Conservation (phyloP, 2,329 filamentous ascomycete species). For the Hortaea sp. region DNA sequence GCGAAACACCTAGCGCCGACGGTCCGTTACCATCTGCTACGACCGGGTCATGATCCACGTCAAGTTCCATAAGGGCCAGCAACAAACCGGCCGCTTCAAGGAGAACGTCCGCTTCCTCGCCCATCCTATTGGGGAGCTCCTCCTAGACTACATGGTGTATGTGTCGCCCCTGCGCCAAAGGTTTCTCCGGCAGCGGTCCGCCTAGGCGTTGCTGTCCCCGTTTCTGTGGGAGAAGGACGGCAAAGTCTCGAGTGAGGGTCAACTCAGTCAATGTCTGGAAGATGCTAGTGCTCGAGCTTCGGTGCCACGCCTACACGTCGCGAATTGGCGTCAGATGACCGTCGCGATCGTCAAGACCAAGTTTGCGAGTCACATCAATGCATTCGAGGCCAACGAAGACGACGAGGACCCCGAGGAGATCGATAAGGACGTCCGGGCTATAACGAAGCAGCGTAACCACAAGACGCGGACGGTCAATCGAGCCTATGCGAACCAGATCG, state of each 20-base stretch:
- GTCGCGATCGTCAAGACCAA: constrained; percentile 10
- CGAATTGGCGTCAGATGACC: constrained; percentile 8
- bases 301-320: constrained; percentile 4
- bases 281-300: constrained; percentile 3
- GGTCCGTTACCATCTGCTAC: constrained; percentile 2
- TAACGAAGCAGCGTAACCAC: constrained; percentile 7
- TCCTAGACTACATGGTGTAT: constrained; percentile 9
- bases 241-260: constrained; percentile 4
- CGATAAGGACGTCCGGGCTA: constrained; percentile 2
- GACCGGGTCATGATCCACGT: constrained; percentile 7
- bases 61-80: constrained; percentile 7
- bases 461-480: background rate
- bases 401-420: constrained; percentile 4
- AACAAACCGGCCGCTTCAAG: constrained; percentile 6
- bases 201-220: constrained; percentile 4
- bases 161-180: constrained; percentile 6
- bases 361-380: constrained; percentile 5
- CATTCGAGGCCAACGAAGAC: constrained; percentile 2
- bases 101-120: constrained; percentile 9
- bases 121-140: constrained; percentile 5
- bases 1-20: constrained; percentile 4
- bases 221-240: constrained; percentile 9
- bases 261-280: constrained; percentile 5
- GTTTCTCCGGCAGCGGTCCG: constrained; percentile 5
- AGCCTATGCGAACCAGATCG: no score